Evolutionary conservation across 2,329 filamentous ascomycete genomes (phyloP), one percentile per base, ranked within the genome.

Genomic region (Exserohilum rostratum): DNA sequence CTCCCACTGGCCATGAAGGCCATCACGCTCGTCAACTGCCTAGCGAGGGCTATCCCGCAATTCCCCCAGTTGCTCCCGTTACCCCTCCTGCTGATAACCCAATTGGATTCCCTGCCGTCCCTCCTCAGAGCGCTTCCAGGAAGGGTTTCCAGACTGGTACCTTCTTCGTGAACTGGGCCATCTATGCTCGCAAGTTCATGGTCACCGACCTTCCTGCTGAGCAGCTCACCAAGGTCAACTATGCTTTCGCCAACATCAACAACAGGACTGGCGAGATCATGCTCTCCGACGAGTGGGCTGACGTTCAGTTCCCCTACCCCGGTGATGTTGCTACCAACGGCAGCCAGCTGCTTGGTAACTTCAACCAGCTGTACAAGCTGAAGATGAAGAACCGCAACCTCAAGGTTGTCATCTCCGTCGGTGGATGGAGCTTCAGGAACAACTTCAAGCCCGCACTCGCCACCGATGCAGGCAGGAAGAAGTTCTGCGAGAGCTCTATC

Each of bases 191-290:
- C 53, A 88, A 93, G 65, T 88, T 93, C 71, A 84, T 87, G 17
- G 91, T 93, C 0, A 90, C 95, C 68, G 87, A 96, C 71, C 83
- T 98, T 2, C 90, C 90, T 0, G 85, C 83, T 5, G 85, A 93
- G 51, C 89, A 91, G 51, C 84, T 97, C 44, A 97, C 93, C 0
- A 93, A 97, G 70, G 77, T 97, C 11, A 85, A 96, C 18, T 97
- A 96, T 66, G 84, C 91, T 13, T 97, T 97, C 77, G 93, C 91
- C 70, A 96, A 96, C 71, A 83, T 97, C 46, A 84, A 86, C 4
- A 90, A 93, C 7, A 85, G 82, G 4, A 86, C 83, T 20, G 93
- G 93, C 46, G 90, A 96, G 76, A 91, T 74, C 43, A 50, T 61
- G 29, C 60, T 69, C 34, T 55, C 58, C 1, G 66, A 69, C 27